These are phyloP conservation scores for Lycium barbarum DNA, from an alignment of 257 asterid genomes.

Conservation along the genomic window DNA sequence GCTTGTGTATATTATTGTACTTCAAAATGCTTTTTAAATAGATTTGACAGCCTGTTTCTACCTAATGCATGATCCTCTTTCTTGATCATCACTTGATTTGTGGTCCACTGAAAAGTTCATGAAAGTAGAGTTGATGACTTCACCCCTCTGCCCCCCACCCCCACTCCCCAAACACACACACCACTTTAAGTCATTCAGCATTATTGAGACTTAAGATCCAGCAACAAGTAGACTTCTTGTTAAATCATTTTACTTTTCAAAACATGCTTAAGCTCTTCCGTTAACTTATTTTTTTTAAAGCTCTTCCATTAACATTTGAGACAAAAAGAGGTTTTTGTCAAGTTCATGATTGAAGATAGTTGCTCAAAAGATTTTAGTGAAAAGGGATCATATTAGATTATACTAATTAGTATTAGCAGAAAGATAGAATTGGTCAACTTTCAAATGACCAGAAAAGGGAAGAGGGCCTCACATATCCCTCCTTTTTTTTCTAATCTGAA, in stretches of 20 bases:
- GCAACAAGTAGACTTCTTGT: background rate
- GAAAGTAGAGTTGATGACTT: conserved; percentile 15
- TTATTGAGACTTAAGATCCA: background rate
- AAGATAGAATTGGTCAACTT: background rate
- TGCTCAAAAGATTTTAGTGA: background rate
- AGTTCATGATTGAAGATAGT: background rate
- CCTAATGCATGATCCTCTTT: conserved; percentile 20
- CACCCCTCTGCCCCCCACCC: background rate
- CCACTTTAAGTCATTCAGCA: background rate
- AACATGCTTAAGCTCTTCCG: background rate
- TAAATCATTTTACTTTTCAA: background rate
- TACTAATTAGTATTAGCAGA: background rate
- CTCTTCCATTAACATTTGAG: background rate
- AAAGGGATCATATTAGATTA: background rate
- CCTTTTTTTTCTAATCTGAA: background rate
- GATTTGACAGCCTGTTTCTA: conserved; percentile 12
- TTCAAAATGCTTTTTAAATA: background rate
- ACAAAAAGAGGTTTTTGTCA: background rate
- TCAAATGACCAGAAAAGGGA: background rate
- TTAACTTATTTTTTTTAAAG: background rate
- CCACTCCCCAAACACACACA: background rate
- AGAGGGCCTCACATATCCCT: conserved; percentile 15
- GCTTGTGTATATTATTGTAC: conserved; percentile 23
- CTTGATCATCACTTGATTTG: conserved; percentile 11
- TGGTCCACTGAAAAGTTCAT: conserved; percentile 26